Evolutionary conservation across 108 stramenopile genomes (phyloP), one percentile per base, ranked within the genome.

Genomic region (Pseudonitzschia multistriata): DNA sequence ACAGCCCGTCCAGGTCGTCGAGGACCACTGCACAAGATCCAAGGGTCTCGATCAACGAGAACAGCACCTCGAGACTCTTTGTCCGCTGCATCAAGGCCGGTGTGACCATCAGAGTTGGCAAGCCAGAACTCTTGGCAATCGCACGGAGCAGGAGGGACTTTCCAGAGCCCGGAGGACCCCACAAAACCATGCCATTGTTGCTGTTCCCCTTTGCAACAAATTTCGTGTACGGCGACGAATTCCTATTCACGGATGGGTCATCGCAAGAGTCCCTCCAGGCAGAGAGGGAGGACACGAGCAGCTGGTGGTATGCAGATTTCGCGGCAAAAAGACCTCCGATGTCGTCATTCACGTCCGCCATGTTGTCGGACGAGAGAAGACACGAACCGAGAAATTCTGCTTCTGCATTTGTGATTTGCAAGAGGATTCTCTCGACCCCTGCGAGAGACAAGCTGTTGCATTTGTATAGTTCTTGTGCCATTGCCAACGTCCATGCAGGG

Each of bases 1-100:
- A 92, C 49, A 99, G 70, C 21, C 96, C 94, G 70, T 99, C 98
- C 25, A 99, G 50, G 73, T 99, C 98, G 72, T 99, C 98, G 15
- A 99, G 63, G 59, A 96, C 96, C 15, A 99, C 77, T 10, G 96
- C 79, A 47, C 83, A 83, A 4, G 61, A 55, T 21, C 66, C 65
- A 22, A 71, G 49, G 3, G 65, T 39, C 0, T 85, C 57, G 19
- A 93, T 48, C 67, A 96, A 78, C 10, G 85, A 79, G 74, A 99
- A 99, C 22, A 99, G 78, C 48, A 92, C 91, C 5, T 96, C 86
- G 39, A 98, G 95, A 71, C 90, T 91, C 49, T 93, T 97, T 67
- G 93, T 95, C 37, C 95, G 85, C 30, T 97, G 86, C 21, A 99
- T 81, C 63, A 93, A 82, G 24, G 84, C 86, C 3, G 97, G 97